Base-by-base conservation (phyloP, 1,284 basidiomycete genomes). In the Malassezia yamatoensis region DNA sequence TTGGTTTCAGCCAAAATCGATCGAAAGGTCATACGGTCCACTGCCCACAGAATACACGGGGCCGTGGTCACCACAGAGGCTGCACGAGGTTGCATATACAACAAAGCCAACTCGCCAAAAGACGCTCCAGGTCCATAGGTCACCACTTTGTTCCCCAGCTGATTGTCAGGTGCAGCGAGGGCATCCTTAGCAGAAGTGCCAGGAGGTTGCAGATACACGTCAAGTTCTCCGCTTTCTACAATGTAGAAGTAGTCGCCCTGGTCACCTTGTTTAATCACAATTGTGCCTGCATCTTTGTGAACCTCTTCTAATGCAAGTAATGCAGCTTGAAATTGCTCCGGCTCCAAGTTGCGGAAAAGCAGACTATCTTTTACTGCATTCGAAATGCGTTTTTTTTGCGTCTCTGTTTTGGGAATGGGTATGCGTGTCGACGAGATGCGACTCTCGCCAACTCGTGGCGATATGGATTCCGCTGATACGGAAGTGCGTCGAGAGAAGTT, bases 211-310 rank as follows among this genome's bases (percentile, higher is more conserved):
- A 93, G 87, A 77, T 84, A 96, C 68, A 90, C 88, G 69, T 94
- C 83, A 56, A 98, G 80, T 49, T 84, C 78, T 1, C 93, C 93
- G 40, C 82, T 81, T 77, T 98, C 94, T 63, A 96, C 90, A 54
- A 96, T 87, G 77, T 98, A 99, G 76, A 96, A 98, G 78, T 85
- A 94, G 71, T 96, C 91, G 49, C 93, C 93, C 37, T 89, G 87
- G 63, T 91, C 93, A 44, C 94, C 93, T 77, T 99, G 93, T 59
- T 88, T 83, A 67, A 99, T 96, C 58, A 99, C 86, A 32, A 88
- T 84, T 58, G 89, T 85, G 60, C 85, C 84, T 52, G 83, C 78
- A 16, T 77, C 77, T 12, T 90, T 83, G 13, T 78, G 80, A 55
- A 85, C 81, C 77, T 99, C 94, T 75, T 87, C 87, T 91, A 99